Conservation (phyloP, 768 basidiomycete species). For the Termitomyces bulborhizus region DNA sequence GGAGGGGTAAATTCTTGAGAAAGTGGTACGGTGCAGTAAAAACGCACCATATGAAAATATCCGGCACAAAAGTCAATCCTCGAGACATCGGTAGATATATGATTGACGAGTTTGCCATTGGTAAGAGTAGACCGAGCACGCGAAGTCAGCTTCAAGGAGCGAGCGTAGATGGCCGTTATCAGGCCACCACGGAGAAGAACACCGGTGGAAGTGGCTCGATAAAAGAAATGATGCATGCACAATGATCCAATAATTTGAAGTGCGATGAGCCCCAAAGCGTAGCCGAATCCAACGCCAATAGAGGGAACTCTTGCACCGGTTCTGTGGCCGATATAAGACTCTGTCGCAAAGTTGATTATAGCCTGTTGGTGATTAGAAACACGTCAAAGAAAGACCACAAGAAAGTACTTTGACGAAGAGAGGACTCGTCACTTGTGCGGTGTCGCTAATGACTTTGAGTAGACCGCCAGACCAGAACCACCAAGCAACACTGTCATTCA, state of each 20-base stretch:
- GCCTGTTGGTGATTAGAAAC: slow-evolving; percentile 30
- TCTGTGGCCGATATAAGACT: slow-evolving; percentile 49
- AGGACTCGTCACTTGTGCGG: slow-evolving; percentile 67
- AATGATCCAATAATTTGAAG: slow-evolving; percentile 66
- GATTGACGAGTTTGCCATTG: slow-evolving; percentile 88
- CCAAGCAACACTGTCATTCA: slow-evolving; percentile 75
- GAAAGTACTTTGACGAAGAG: slow-evolving; percentile 69
- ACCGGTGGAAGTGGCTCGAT: slow-evolving; percentile 65
- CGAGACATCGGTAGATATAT: slow-evolving; percentile 89
- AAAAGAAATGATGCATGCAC: slow-evolving; percentile 80
- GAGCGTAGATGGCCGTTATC: slow-evolving; percentile 81
- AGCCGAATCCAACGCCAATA: slow-evolving; percentile 61
- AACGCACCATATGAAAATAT: slow-evolving; percentile 65
- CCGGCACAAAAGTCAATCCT: slow-evolving; percentile 84
- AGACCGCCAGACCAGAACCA: slow-evolving; percentile 73
- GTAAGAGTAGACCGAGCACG: slow-evolving; percentile 75
- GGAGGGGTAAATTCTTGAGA: neutral
- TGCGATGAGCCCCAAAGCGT: slow-evolving; percentile 61
- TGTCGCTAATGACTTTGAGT: slow-evolving; percentile 57
- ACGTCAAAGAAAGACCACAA: neutral
- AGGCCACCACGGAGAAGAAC: slow-evolving; percentile 80
- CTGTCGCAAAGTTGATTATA: slow-evolving; percentile 63
- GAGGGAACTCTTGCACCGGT: slow-evolving; percentile 29
- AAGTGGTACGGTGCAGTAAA: neutral
- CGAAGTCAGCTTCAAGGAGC: slow-evolving; percentile 69